Conservation (phyloP, 768 basidiomycete genomes). For the Galerina marginata region DNA sequence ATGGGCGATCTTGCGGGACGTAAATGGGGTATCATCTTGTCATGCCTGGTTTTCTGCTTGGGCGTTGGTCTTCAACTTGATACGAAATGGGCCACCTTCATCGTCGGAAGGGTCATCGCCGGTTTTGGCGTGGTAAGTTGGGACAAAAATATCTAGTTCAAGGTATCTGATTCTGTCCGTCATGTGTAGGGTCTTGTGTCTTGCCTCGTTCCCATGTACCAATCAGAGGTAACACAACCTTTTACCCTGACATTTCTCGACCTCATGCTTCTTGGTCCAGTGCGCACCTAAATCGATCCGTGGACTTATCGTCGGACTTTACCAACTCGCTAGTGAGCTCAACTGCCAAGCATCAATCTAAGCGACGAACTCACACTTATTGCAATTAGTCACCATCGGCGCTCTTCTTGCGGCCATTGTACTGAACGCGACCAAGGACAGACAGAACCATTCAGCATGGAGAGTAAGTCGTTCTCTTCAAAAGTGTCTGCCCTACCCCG, state of each 20-base stretch:
- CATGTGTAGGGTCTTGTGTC: slow-evolving; percentile 61
- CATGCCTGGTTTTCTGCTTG: slow-evolving; percentile 61
- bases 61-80: slow-evolving; percentile 73
- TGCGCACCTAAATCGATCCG: slow-evolving; percentile 76
- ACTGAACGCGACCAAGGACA: slow-evolving; percentile 65
- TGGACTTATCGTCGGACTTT: slow-evolving; percentile 69
- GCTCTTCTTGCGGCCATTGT: slow-evolving; percentile 72
- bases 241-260: background rate
- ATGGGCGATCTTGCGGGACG: slow-evolving; percentile 53
- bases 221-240: slow-evolving; percentile 36
- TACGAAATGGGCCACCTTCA: slow-evolving; percentile 32
- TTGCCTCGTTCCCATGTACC: slow-evolving; percentile 56
- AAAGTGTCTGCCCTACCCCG: background rate
- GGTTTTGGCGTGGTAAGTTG: slow-evolving; percentile 65
- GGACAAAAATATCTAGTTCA: background rate
- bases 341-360: background rate
- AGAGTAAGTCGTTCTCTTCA: slow-evolving; percentile 20
- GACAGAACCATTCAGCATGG: slow-evolving; percentile 51
- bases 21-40: slow-evolving; percentile 61
- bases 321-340: slow-evolving; percentile 61
- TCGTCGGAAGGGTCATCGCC: slow-evolving; percentile 54
- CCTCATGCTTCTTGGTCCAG: slow-evolving; percentile 1
- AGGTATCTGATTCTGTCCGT: background rate
- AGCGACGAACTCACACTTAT: background rate
- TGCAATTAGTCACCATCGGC: slow-evolving; percentile 61